phyloP scores from a whole-genome alignment of 2,329 filamentous ascomycete species.

The Byssothecium circinans region DNA sequence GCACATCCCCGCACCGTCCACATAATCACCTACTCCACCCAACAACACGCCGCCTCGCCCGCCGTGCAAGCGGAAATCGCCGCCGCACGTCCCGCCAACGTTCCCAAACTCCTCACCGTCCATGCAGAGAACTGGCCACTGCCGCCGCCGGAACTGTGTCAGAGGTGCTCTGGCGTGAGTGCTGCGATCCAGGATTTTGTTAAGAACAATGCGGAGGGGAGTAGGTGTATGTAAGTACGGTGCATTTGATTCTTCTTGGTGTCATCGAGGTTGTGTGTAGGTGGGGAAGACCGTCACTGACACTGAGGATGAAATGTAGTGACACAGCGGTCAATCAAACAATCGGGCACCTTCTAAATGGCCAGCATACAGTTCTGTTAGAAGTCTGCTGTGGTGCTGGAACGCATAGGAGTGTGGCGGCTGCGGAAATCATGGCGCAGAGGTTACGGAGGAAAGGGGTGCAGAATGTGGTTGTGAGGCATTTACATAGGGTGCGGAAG shows the following conservation, averaged over 20 bases:
- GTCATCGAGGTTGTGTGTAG: too few relatives aligned
- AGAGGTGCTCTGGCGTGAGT: not conserved
- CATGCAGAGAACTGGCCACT: not conserved
- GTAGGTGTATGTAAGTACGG: slow-evolving; percentile 4
- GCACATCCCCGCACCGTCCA: not conserved
- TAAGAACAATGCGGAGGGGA: not conserved
- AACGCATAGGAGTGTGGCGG: slow-evolving; percentile 37
- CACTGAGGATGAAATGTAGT: not conserved
- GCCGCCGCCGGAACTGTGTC: not conserved
- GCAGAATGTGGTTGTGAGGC: slow-evolving; percentile 21
- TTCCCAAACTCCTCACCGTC: not conserved
- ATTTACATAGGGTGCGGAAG: slow-evolving; percentile 29
- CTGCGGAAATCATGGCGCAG: slow-evolving; percentile 30
- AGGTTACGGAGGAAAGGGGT: slow-evolving; percentile 13
- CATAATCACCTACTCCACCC: not conserved
- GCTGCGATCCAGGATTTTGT: slow-evolving; percentile 17
- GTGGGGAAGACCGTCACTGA: not conserved
- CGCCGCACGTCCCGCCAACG: not conserved
- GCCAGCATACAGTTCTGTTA: slow-evolving; percentile 4
- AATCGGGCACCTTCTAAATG: not conserved
- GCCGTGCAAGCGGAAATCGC: not conserved
- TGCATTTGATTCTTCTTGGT: not conserved
- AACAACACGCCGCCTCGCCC: not conserved
- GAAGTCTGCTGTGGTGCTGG: slow-evolving; percentile 27
- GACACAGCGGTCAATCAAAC: not conserved